Evolutionary conservation across 352 stramenopile species (phyloP).

Genomic region (Albugo candida): DNA sequence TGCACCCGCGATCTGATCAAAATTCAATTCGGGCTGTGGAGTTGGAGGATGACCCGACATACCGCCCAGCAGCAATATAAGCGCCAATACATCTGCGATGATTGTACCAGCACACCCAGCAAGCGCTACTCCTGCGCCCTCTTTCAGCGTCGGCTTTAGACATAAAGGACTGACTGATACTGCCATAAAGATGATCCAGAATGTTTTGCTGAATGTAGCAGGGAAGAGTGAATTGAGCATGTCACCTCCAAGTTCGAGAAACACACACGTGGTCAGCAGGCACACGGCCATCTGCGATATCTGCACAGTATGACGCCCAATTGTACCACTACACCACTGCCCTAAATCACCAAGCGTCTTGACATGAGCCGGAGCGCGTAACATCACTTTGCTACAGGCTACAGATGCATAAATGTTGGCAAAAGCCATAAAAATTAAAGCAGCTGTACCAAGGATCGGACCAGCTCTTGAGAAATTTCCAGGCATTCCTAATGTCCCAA

Average conservation of each 20-base stretch:
- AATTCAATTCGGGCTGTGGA: slow-evolving; percentile 19
- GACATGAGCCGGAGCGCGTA: slow-evolving; percentile 25
- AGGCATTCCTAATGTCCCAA: slow-evolving; percentile 48
- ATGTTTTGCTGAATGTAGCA: slow-evolving; percentile 19
- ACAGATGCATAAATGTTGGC: slow-evolving; percentile 48
- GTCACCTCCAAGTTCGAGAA: slow-evolving; percentile 34
- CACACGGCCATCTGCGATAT: slow-evolving; percentile 38
- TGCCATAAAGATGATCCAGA: slow-evolving; percentile 49
- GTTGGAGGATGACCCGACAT: slow-evolving; percentile 31
- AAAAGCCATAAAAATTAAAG: slow-evolving; percentile 40
- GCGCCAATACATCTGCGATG: slow-evolving; percentile 28
- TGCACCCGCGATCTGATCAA: slow-evolving; percentile 25
- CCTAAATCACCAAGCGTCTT: slow-evolving; percentile 39
- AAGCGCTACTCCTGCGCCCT: slow-evolving; percentile 28
- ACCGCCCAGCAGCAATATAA: slow-evolving; percentile 24
- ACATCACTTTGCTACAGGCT: slow-evolving; percentile 32
- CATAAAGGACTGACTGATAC: slow-evolving; percentile 25
- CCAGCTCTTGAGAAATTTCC: slow-evolving; percentile 43
- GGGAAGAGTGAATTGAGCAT: slow-evolving; percentile 31
- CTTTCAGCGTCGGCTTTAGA: slow-evolving; percentile 39
- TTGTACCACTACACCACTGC: slow-evolving; percentile 26
- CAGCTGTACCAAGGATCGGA: slow-evolving; percentile 19
- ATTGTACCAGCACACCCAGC: slow-evolving; percentile 36
- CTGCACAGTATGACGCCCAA: slow-evolving; percentile 28
- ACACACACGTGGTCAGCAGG: slow-evolving; percentile 28